Evolutionary conservation across 768 basidiomycete species (phyloP).

Genomic region (Roridomyces roridus): DNA sequence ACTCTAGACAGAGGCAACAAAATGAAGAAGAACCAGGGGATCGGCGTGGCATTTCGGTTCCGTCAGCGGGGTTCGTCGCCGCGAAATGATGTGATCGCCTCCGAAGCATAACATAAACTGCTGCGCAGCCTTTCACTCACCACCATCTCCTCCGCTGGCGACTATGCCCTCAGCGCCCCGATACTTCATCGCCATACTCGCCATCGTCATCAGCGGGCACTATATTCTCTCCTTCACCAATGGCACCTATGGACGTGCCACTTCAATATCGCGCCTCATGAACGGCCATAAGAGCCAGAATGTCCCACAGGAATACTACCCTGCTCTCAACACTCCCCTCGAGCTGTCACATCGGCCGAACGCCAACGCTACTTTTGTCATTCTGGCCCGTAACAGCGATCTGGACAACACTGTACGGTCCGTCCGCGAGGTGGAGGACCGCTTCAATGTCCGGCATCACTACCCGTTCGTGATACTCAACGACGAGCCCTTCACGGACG

Average conservation of each 20-base stretch:
- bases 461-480: conserved; percentile 92
- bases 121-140: no score
- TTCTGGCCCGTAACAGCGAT: conserved; percentile 73
- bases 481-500: conserved; percentile 76
- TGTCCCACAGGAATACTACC: conserved; percentile 25
- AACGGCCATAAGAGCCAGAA: not conserved
- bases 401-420: conserved; percentile 65
- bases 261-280: conserved; percentile 40
- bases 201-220: conserved; percentile 35
- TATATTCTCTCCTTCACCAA: conserved; percentile 59
- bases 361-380: conserved; percentile 51
- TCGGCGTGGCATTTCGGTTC: no score
- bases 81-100: no score
- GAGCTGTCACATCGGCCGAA: conserved; percentile 25
- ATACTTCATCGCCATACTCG: conserved; percentile 16
- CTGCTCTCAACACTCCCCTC: conserved; percentile 38
- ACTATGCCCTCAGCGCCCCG: not conserved
- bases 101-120: no score
- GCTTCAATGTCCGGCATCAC: conserved; percentile 77
- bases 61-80: no score
- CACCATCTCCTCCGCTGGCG: no score
- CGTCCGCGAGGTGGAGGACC: conserved; percentile 79
- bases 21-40: no score
- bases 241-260: conserved; percentile 55
- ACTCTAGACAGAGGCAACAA: no score